Evolutionary conservation across 139 green algal species (phyloP), one percentile per base, ranked within the genome.

Genomic region (Astrephomene gubernaculifera): DNA sequence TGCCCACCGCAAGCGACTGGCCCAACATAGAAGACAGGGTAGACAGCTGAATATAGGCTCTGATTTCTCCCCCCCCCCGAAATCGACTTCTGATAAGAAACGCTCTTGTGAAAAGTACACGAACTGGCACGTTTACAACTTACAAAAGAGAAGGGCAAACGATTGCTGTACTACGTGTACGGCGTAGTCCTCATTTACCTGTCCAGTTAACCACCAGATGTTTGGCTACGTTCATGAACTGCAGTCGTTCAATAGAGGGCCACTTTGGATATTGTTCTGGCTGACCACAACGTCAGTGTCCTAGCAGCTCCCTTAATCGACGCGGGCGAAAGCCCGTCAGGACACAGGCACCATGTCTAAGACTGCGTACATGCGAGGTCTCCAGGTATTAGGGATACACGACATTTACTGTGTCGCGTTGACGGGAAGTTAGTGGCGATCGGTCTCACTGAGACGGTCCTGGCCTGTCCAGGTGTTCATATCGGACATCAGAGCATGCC

Each of bases 401-500:
- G 49, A 57, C 49, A 25, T 12, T 57, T 57, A 25, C 17, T 57
- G 49, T 57, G 49, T 25, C 14, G 49, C 12, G 36, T 9, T 43
- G 39, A 44, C 41, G 9, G 36, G 22, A 65, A 41, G 12, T 57
- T 35, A 19, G 7, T 61, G 65, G 27, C 41, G 52, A 72, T 75
- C 68, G 53, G 19, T 21, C 12, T 54, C 68, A 75, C 17, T 14
- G 57, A 19, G 36, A 43, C 43, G 33, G 31, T 33, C 25, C 7
- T 86, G 39, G 33, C 4, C 29, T 87, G 33, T 31, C n/a, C 82
- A 87, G 70, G 70, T 79, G 60, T 99, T 99, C 90, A 99, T 99
- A 68, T 87, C 94, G 14, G 96, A 99, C 74, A 97, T 99, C 25
- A 89, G 97, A 6, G 93, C 90, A 65, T 98, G 94, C 79, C 71